Percentiles rank a stretch among this genome's conserved stretches.
Conservation (phyloP, 208 protist species). For the Trypanosoma rangeli region DNA sequence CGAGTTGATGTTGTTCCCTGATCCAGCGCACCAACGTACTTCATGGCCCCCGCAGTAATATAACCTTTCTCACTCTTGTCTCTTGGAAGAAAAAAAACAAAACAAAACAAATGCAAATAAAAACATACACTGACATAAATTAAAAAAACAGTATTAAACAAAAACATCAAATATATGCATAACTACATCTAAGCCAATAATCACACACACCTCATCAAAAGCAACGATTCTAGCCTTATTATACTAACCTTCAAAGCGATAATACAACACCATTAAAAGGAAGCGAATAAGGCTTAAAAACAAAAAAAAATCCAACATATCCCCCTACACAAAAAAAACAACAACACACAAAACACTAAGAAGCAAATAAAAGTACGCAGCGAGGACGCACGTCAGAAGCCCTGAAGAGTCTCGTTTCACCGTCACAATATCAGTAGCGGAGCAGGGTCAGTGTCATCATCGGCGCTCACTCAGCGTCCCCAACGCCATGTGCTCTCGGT, state of each 20-base stretch:
- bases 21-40: conserved; percentile 90
- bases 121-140: conserved; percentile 10
- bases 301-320: neutral
- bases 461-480: neutral
- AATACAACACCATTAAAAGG: conserved; percentile 23
- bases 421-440: conserved; percentile 3
- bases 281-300: conserved; percentile 38
- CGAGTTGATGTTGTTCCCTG: conserved; percentile 95
- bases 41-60: conserved; percentile 33
- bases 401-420: conserved; percentile 33
- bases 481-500: conserved; percentile 21
- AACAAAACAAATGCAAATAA: conserved; percentile 7
- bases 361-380: neutral
- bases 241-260: conserved; percentile 42
- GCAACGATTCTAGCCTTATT: conserved; percentile 26
- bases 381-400: conserved; percentile 19
- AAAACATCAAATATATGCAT: too few species aligned
- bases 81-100: conserved; percentile 5
- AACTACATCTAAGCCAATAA: neutral
- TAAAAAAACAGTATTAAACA: conserved; percentile 13
- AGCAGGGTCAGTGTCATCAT: conserved; percentile 18
- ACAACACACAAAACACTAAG: neutral
- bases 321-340: neutral
- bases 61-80: neutral
- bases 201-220: neutral